Evolutionary conservation across 169 alveolate species (phyloP), one percentile per base, ranked within the genome.

Genomic region (Cryptosporidium canis): DNA sequence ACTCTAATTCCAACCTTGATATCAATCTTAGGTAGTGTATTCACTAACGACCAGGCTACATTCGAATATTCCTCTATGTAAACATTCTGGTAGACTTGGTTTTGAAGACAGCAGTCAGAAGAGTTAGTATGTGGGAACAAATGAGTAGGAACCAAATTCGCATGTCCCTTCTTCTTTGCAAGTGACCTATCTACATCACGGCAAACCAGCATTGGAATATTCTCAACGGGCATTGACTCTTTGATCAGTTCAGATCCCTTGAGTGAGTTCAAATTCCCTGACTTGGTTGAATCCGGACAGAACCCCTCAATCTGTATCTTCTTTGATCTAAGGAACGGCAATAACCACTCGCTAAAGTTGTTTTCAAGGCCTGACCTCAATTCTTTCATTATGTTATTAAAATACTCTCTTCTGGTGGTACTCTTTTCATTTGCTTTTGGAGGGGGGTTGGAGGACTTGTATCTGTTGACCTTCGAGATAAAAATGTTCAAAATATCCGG

Each of bases 181-280:
- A 16, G 72, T 24, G 87, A 58, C 35, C 87, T 77, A 41, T 77
- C 87, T 21, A 77, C 61, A 77, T 77, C 87, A 18, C 87, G 70
- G 21, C 87, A 77, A 63, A 77, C 31, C 51, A 61, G 18, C 29
- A 14, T 56, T 37, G 87, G 72, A 18, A 77, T 58, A 11, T 14
- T 58, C 21, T 77, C 87, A 1, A 77, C 70, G 5, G 64, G 58
- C 72, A 61, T 58, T 55, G 65, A 24, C 37, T 61, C 64, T 39
- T 56, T 55, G 27, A 61, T 61, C 45, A 29, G 56, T 29, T 71
- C 67, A 24, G 84, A 70, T 3, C 84, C 84, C 45, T 63, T 77
- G 6, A 44, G 37, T 16, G 61, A 24, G 12, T 33, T 61, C 1
- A 77, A 21, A 43, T 58, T 77, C 12, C 66, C 63, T 6, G n/a